Conservation (phyloP, 2,329 filamentous ascomycete species). For the Herpotrichia juniperi region DNA sequence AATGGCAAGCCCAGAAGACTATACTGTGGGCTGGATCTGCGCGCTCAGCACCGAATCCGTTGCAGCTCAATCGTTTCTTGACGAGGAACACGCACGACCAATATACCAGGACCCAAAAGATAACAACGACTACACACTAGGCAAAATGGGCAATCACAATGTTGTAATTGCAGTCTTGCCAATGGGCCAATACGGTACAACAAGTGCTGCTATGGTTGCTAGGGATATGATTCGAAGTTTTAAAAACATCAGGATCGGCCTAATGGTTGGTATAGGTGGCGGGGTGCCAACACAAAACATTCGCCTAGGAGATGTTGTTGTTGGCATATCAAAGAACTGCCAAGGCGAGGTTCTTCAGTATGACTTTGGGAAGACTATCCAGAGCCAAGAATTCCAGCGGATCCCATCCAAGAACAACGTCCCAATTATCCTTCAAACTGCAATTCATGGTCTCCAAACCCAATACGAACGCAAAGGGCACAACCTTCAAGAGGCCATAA, state of each 20-base stretch:
- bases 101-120: too few relatives aligned
- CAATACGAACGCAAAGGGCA: conserved; percentile 15
- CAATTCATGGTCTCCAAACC: conserved; percentile 24
- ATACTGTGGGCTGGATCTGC: too few relatives aligned
- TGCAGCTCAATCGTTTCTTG: too few relatives aligned
- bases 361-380: conserved; percentile 25
- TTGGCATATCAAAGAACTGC: conserved; percentile 21
- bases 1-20: too few relatives aligned
- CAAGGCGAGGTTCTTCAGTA: conserved; percentile 27
- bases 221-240: conserved; percentile 18
- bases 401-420: conserved; percentile 21
- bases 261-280: conserved; percentile 27
- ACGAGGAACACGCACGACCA: too few relatives aligned
- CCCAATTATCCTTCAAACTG: conserved; percentile 25
- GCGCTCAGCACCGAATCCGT: too few relatives aligned
- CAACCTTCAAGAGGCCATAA: conserved; percentile 21
- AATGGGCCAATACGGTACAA: conserved; percentile 8
- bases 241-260: conserved; percentile 18
- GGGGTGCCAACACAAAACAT: conserved; percentile 24
- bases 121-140: too few relatives aligned
- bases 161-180: conserved; percentile 14
- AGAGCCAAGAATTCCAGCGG: conserved; percentile 17
- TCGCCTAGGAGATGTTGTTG: conserved; percentile 27
- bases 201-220: conserved; percentile 10
- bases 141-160: conserved; percentile 13